Evolutionary conservation across 2,329 filamentous ascomycete genomes (phyloP).

Genomic region (Leptodontidium sp.): DNA sequence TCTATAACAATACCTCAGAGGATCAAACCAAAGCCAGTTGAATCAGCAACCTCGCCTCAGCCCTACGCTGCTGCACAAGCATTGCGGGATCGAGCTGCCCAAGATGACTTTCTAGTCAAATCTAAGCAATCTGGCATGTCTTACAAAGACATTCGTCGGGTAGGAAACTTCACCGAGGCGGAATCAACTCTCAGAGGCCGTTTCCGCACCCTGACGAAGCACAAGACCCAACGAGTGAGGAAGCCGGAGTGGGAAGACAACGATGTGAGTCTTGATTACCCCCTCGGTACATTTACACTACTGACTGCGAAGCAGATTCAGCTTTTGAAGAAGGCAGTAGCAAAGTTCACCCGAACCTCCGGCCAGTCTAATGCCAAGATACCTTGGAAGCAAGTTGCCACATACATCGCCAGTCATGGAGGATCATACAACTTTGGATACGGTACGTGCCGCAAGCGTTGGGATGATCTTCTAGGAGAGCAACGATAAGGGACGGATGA

Average conservation of each 20-base stretch:
- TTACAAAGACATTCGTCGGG: conserved; percentile 68
- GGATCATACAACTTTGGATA: conserved; percentile 67
- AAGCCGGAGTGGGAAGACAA: conserved; percentile 68
- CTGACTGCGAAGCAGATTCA: conserved; percentile 49
- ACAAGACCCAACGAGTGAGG: conserved; percentile 66
- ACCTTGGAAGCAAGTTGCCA: conserved; percentile 65
- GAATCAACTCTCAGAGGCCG: conserved; percentile 78
- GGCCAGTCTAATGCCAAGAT: conserved; percentile 50
- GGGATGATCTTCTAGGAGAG: conserved; percentile 52
- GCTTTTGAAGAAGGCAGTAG: conserved; percentile 56
- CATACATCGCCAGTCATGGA: conserved; percentile 59
- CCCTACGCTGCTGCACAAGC: conserved; percentile 22
- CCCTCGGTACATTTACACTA: neutral
- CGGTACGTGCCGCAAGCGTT: conserved; percentile 66
- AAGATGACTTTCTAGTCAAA: conserved; percentile 61
- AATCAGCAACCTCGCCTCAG: conserved; percentile 12
- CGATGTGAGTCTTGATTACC: conserved; percentile 65
- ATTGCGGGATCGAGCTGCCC: conserved; percentile 43
- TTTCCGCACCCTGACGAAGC: conserved; percentile 71
- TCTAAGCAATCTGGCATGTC: conserved; percentile 64
- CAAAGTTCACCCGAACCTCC: conserved; percentile 43
- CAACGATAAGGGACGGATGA: neutral
- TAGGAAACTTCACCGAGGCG: conserved; percentile 66
- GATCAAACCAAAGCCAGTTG: conserved; percentile 35
- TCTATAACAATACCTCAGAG: conserved; percentile 21